Evolutionary conservation across 768 basidiomycete genomes (phyloP), one percentile per base, ranked within the genome.

Genomic region (Mycena vitilis): DNA sequence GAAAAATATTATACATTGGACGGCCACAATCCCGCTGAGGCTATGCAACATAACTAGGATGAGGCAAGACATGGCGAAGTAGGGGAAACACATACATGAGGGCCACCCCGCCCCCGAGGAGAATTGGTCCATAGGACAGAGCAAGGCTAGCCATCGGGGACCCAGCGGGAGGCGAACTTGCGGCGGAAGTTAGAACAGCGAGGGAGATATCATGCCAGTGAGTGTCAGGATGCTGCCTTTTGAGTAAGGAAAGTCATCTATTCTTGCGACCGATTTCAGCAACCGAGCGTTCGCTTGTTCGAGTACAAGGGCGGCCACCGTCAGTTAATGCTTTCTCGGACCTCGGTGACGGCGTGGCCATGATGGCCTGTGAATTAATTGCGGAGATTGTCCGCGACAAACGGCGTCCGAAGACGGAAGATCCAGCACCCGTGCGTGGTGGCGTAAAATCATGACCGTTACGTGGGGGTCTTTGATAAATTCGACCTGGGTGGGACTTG

Each of bases 1-100:
- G 73, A 75, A 77, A 55, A 75, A 77, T 52, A 74, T 65, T 44
- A 75, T 65, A 56, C 75, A 75, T 68, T 77, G 76, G 3, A 74
- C 67, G 0, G 70, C 74, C 30, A 75, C 70, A 40, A 75, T 59
- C 40, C 76, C 76, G 52, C 74, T 74, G 30, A 77, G 70, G 51
- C 76, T 77, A 61, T 42, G n/a, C 8, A 10, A 0, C 30, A n/a
- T 59, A 5, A 22, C n/a, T 34, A 10, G 15, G 40, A 9, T 40
- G 34, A 7, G 15, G 15, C 18, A 25, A n/a, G 34, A 40, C 6
- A 11, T 1, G 7, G 44, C 4, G 22, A 25, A 23, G 44, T 25
- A 38, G 2, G 20, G 15, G 22, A 7, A 53, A 15, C 5, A 71
- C 75, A 30, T 25, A 77, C 76, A 64, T 66, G 57, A 74, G 73